Evolutionary conservation across 768 basidiomycete genomes (phyloP).

Genomic region (Amylocystis lapponica): DNA sequence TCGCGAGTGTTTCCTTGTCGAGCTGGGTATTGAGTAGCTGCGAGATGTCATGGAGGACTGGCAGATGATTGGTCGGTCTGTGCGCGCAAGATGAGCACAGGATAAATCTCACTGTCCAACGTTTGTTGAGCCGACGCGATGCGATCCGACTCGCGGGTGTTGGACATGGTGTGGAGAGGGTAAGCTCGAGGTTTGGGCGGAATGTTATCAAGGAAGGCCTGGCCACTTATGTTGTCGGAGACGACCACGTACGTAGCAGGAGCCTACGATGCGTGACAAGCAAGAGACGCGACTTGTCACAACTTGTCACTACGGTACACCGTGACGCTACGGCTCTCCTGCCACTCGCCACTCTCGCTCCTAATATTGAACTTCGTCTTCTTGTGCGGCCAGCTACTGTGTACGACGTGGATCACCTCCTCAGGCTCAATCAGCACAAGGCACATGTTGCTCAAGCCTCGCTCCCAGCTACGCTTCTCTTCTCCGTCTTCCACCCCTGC

Average conservation of each 20-base stretch:
- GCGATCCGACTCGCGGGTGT: constrained; percentile 58
- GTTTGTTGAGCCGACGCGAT: constrained; percentile 30
- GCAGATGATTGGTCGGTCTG: neutral
- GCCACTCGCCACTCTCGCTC: constrained; percentile 45
- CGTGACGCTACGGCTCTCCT: no score
- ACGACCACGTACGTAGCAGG: no score
- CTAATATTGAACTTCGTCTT: constrained; percentile 52
- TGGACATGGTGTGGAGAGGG: no score
- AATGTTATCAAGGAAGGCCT: no score
- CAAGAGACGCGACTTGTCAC: no score
- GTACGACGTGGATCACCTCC: constrained; percentile 63
- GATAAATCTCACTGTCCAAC: constrained; percentile 7
- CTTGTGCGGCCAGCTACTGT: constrained; percentile 62
- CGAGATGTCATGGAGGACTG: constrained; percentile 84
- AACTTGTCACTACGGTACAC: no score
- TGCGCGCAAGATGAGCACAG: no score
- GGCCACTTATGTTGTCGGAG: no score
- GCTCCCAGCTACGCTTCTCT: constrained; percentile 41
- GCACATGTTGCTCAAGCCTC: constrained; percentile 62
- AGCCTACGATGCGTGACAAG: no score
- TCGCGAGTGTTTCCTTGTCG: constrained; percentile 88
- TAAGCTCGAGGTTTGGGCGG: no score
- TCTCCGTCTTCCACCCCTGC: constrained; percentile 33
- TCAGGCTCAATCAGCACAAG: constrained; percentile 66
- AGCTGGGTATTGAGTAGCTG: constrained; percentile 83